Evolutionary conservation across 768 basidiomycete species (phyloP).

Genomic region (Pleurotus giganteus): DNA sequence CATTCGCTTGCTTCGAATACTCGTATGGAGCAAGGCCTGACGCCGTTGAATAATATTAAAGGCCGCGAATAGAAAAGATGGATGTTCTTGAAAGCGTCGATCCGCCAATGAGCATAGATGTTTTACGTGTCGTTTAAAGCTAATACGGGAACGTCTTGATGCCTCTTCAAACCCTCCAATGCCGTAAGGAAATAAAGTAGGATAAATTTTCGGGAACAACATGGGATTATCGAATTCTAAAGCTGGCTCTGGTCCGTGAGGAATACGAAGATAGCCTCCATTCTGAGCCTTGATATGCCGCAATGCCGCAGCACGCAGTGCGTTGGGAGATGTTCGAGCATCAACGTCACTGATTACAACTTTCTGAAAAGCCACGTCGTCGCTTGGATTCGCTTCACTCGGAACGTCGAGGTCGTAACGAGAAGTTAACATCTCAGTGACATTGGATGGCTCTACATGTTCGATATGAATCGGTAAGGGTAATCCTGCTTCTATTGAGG

Average conservation of each 20-base stretch:
- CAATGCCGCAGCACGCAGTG: constrained; percentile 30
- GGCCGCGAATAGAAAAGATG: constrained; percentile 38
- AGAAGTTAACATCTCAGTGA: not conserved
- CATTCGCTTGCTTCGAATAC: constrained; percentile 24
- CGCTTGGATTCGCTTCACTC: not conserved
- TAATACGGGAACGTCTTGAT: constrained; percentile 14
- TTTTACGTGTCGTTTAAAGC: constrained; percentile 30
- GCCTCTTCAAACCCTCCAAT: constrained; percentile 39
- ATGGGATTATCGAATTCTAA: constrained; percentile 35
- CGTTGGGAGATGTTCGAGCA: constrained; percentile 19
- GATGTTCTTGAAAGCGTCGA: constrained; percentile 32
- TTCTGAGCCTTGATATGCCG: constrained; percentile 27
- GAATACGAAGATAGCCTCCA: constrained; percentile 23
- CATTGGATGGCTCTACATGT: constrained; percentile 17
- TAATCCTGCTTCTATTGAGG: constrained; percentile 14
- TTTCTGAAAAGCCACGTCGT: constrained; percentile 15
- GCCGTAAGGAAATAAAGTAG: constrained; percentile 42
- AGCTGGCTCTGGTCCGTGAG: constrained; percentile 27
- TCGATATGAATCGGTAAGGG: constrained; percentile 27
- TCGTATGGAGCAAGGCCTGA: constrained; percentile 26
- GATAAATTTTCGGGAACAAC: constrained; percentile 39
- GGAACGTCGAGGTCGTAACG: not conserved
- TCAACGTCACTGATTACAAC: constrained; percentile 32
- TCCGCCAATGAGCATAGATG: constrained; percentile 31
- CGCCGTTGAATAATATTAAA: constrained; percentile 41